phyloP scores from a whole-genome alignment of 306 rosid species.

The Crotalaria pallida region DNA sequence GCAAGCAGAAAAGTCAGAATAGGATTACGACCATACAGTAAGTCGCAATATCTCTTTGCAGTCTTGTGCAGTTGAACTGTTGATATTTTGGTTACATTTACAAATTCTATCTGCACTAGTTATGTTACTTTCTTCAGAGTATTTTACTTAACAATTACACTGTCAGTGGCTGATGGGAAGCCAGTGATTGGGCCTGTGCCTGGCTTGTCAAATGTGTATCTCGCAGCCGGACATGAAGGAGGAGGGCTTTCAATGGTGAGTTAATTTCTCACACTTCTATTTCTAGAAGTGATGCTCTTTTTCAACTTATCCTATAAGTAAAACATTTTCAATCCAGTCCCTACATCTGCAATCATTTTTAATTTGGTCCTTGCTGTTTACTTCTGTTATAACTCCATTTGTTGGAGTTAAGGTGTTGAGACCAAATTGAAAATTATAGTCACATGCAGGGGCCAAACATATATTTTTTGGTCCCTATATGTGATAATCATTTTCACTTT shows the following conservation, averaged over 20 bases:
- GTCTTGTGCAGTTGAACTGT: background rate
- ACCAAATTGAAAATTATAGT: no score
- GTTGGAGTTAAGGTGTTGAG: no score
- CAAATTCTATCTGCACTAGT: background rate
- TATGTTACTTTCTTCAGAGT: background rate
- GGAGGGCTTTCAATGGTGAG: slow-evolving; percentile 80
- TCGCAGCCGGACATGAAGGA: slow-evolving; percentile 98
- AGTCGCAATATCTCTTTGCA: slow-evolving; percentile 35
- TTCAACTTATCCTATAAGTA: no score
- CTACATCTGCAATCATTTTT: no score
- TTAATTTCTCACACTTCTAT: background rate
- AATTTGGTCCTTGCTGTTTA: no score
- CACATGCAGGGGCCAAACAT: no score
- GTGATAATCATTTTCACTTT: no score
- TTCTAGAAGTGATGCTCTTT: no score
- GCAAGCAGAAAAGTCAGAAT: slow-evolving; percentile 64
- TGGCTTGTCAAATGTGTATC: slow-evolving; percentile 66
- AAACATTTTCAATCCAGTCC: no score
- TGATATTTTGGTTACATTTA: slow-evolving; percentile 10
- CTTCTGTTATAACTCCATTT: no score
- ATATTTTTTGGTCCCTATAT: no score
- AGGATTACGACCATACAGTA: slow-evolving; percentile 86
- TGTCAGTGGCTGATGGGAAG: slow-evolving; percentile 89
- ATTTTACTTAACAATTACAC: slow-evolving; percentile 16
- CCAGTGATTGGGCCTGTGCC: slow-evolving; percentile 80